Conservation (phyloP, 2,329 filamentous ascomycete genomes). For the Lachnellula subtilissima region DNA sequence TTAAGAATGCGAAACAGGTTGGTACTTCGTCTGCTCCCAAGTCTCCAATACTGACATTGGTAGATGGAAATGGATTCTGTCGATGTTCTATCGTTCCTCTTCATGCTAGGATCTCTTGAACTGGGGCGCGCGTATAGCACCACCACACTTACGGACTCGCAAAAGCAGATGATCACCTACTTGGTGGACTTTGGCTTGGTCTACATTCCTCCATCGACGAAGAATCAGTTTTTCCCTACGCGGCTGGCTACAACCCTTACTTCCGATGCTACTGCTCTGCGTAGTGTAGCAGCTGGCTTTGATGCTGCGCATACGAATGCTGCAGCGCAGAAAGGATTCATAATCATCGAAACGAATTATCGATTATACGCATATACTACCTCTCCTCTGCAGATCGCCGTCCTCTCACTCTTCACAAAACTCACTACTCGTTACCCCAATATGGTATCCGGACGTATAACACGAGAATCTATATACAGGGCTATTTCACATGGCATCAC, state of each 20-base stretch:
- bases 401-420: conserved; percentile 83
- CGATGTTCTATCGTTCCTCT: conserved; percentile 93
- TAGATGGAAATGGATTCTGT: conserved; percentile 70
- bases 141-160: conserved; percentile 71
- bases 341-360: conserved; percentile 98
- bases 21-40: conserved; percentile 5
- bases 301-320: conserved; percentile 55
- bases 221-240: conserved; percentile 76
- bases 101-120: conserved; percentile 89
- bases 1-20: conserved; percentile 71
- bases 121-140: conserved; percentile 90
- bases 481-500: conserved; percentile 91
- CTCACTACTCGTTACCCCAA: conserved; percentile 90
- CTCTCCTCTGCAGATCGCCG: conserved; percentile 88
- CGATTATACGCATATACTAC: conserved; percentile 95
- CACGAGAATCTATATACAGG: conserved; percentile 78
- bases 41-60: conserved; percentile 12
- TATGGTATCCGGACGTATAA: conserved; percentile 87
- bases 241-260: conserved; percentile 91
- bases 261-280: conserved; percentile 63
- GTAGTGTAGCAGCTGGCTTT: conserved; percentile 64
- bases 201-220: conserved; percentile 59
- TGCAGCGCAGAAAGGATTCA: conserved; percentile 63
- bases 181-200: conserved; percentile 91
- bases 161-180: conserved; percentile 83